Evolutionary conservation across 2,329 filamentous ascomycete genomes (phyloP).

Genomic region (Stemphylium vesicarium): DNA sequence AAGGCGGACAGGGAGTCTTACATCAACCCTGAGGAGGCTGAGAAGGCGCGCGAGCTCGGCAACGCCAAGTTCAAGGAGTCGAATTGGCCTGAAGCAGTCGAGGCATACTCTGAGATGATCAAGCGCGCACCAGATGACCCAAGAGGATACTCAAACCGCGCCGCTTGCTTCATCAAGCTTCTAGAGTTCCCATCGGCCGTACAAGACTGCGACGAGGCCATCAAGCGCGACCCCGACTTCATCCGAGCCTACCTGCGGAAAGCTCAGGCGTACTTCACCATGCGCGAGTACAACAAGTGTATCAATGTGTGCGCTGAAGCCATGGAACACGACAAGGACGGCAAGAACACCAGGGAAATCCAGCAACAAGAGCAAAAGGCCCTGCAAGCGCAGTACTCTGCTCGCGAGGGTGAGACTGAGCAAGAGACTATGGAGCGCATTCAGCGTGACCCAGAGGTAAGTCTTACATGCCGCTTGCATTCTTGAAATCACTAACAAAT

Average conservation of each 20-base stretch:
- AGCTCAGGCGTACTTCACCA: slow-evolving; percentile 92
- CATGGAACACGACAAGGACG: slow-evolving; percentile 73
- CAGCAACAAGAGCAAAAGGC: slow-evolving; percentile 95
- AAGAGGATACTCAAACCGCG: slow-evolving; percentile 95
- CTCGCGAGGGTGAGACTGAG: slow-evolving; percentile 92
- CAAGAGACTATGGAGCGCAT: slow-evolving; percentile 93
- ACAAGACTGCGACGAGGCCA: slow-evolving; percentile 88
- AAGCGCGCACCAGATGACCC: slow-evolving; percentile 93
- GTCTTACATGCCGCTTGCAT: slow-evolving; percentile 38
- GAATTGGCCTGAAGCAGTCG: slow-evolving; percentile 94
- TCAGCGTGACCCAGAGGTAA: slow-evolving; percentile 86
- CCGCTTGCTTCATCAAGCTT: slow-evolving; percentile 94
- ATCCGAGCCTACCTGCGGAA: slow-evolving; percentile 97
- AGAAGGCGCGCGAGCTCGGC: slow-evolving; percentile 91
- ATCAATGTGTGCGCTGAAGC: slow-evolving; percentile 89
- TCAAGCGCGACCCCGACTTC: slow-evolving; percentile 89
- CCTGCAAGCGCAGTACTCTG: slow-evolving; percentile 84
- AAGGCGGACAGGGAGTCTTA: slow-evolving; percentile 79
- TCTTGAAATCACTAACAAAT: slow-evolving; percentile 31
- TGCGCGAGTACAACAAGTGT: slow-evolving; percentile 97
- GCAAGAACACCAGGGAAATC: slow-evolving; percentile 88
- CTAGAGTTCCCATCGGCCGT: slow-evolving; percentile 94
- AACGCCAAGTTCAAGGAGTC: slow-evolving; percentile 97
- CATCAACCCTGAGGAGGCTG: slow-evolving; percentile 87
- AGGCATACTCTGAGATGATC: slow-evolving; percentile 94